Percentiles rank a stretch among this genome's conserved stretches.
Evolutionary conservation across 192 early-diverging fungal species (phyloP).

Genomic region (Dimargaris xerosporica): DNA sequence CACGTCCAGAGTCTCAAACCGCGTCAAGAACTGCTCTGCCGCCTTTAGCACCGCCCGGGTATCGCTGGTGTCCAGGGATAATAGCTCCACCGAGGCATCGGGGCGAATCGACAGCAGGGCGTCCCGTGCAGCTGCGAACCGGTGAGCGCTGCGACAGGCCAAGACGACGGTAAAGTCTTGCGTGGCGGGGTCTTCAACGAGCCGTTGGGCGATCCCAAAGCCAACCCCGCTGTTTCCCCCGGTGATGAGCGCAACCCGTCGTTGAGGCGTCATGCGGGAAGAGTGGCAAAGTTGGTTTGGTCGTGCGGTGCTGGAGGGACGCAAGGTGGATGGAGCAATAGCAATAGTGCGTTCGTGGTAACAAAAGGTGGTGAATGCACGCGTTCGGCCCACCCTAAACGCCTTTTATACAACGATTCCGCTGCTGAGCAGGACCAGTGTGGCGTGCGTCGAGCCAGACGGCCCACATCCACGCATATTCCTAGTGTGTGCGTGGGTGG

Average conservation of each 20-base stretch:
- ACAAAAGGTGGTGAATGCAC: too few species aligned
- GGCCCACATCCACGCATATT: too few species aligned
- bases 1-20: conserved; percentile 13
- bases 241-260: neutral
- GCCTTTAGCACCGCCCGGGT: conserved; percentile 19
- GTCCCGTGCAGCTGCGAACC: conserved; percentile 15
- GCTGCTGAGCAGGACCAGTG: too few species aligned
- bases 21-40: conserved; percentile 1
- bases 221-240: conserved; percentile 4
- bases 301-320: too few species aligned
- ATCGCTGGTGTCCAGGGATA: conserved; percentile 28
- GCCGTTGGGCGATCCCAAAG: conserved; percentile 6
- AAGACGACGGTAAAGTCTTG: conserved; percentile 16
- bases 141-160: conserved; percentile 23
- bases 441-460: too few species aligned
- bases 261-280: neutral
- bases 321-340: too few species aligned
- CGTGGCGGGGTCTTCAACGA: neutral
- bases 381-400: too few species aligned
- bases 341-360: too few species aligned
- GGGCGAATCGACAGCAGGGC: conserved; percentile 13
- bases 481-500: too few species aligned
- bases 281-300: too few species aligned
- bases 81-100: conserved; percentile 11
- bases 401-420: too few species aligned